Evolutionary conservation across 495 filamentous ascomycete genomes (phyloP), one percentile per base, ranked within the genome.

Genomic region (Xylona heveae): DNA sequence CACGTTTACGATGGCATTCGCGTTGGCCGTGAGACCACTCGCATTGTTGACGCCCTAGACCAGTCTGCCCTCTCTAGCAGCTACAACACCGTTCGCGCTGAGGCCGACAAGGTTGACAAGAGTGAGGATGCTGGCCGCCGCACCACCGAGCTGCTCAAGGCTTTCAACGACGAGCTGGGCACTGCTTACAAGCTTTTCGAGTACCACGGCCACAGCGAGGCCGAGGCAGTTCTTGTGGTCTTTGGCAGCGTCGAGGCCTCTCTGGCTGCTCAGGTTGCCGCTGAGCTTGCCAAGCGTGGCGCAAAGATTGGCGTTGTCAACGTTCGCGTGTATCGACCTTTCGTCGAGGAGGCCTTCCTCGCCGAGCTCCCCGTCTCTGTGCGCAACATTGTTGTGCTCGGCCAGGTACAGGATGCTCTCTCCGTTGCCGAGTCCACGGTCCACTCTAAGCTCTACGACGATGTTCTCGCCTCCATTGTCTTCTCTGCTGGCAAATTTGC

Each of bases 1-100:
- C 88, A 97, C 51, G 70, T 84, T 36, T 94, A 88, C 44, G 88
- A 97, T 48, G 88, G 88, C 28, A 68, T 97, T 23, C 71, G 66
- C 28, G 75, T 85, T 25, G 77, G 79, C 10, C 59, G 83, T 18
- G 88, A 94, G 55, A 84, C 78, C 7, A 66, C 81, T 21, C 66
- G 78, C 28, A 74, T 97, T 15, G 73, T 85, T 26, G 88, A 94
- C 47, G 68, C 78, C 2, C 58, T 95, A 19, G 74, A 77, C 53
- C 69, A 78, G 53, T 41, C 57, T 8, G 68, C 76, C 21, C 59
- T 95, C 16, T 62, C 67, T 42, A 63, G 64, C 18, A 54, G 72
- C 23, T 94, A 90, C 50, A 59, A 71, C 40, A 62, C 66, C 30
- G 53, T 94, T 20, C 46, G 65, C 20, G 60, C 62, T 38, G 59